phyloP scores from a whole-genome alignment of 2,329 filamentous ascomycete genomes.

The Geoglossum cookeanum region DNA sequence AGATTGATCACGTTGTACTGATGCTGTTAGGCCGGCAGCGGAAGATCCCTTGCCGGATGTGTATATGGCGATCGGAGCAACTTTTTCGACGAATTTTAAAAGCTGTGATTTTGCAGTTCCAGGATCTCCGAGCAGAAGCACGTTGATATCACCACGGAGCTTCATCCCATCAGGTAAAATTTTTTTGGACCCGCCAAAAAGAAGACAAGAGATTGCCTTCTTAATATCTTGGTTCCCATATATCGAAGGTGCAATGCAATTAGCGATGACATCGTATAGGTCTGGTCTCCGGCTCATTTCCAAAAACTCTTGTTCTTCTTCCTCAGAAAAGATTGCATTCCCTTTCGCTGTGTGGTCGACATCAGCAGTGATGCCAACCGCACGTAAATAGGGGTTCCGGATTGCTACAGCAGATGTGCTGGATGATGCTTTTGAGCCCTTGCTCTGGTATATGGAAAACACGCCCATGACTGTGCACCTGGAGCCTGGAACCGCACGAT shows the following conservation, averaged over 20 bases:
- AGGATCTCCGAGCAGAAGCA: slow-evolving; percentile 86
- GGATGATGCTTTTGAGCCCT: slow-evolving; percentile 58
- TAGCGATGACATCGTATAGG: slow-evolving; percentile 76
- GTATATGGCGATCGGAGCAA: slow-evolving; percentile 91
- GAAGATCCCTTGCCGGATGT: slow-evolving; percentile 97
- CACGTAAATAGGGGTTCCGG: slow-evolving; percentile 81
- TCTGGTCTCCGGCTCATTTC: slow-evolving; percentile 82
- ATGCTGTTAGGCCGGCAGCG: slow-evolving; percentile 90
- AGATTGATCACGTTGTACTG: slow-evolving; percentile 78
- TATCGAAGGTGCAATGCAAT: slow-evolving; percentile 91
- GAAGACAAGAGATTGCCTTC: slow-evolving; percentile 82
- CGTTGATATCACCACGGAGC: slow-evolving; percentile 93
- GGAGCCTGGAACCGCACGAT: slow-evolving; percentile 85
- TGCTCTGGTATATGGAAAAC: slow-evolving; percentile 94
- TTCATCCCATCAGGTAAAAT: slow-evolving; percentile 96
- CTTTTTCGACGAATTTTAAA: slow-evolving; percentile 93
- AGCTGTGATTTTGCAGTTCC: slow-evolving; percentile 97
- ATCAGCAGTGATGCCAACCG: slow-evolving; percentile 81
- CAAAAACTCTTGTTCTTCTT: slow-evolving; percentile 90
- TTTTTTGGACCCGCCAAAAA: slow-evolving; percentile 93
- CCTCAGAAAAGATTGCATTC: slow-evolving; percentile 66
- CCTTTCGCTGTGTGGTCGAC: slow-evolving; percentile 79
- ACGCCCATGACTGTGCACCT: slow-evolving; percentile 92
- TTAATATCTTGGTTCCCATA: slow-evolving; percentile 95
- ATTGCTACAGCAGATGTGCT: slow-evolving; percentile 70